Conservation (phyloP, 495 filamentous ascomycete species). For the Staphylotrichum longicolle region DNA sequence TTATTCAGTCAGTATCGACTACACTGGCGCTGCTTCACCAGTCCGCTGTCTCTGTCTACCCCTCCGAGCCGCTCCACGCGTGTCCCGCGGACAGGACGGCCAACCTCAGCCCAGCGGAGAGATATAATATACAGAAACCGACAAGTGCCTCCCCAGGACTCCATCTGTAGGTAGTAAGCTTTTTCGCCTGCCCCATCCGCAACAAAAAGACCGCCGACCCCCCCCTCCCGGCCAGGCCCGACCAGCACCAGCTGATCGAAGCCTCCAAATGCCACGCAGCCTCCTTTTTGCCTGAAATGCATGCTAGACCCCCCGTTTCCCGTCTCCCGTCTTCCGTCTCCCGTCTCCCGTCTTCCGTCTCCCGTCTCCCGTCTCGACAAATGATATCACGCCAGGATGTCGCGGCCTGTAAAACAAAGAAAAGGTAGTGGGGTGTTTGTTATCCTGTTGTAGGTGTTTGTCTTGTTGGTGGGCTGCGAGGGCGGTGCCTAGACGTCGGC, state of each 20-base stretch:
- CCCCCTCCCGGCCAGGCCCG: neutral
- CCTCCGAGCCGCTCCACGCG: neutral
- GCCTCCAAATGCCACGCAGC: neutral
- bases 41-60: neutral
- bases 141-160: neutral
- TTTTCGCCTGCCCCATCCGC: neutral
- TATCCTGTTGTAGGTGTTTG: neutral
- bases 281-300: conserved; percentile 12
- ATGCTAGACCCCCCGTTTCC: neutral
- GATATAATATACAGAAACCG: conserved; percentile 15
- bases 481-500: conserved; percentile 24
- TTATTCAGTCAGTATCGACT: neutral
- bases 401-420: conserved; percentile 1
- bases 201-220: neutral
- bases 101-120: conserved; percentile 1
- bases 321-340: too few relatives aligned
- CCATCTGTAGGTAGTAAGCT: neutral
- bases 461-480: neutral
- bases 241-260: neutral
- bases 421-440: neutral
- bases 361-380: neutral
- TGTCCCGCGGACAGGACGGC: neutral
- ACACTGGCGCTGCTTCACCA: too few relatives aligned
- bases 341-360: neutral
- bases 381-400: neutral